Conservation (phyloP, 2,329 filamentous ascomycete genomes). For the Lecanosticta acicola region DNA sequence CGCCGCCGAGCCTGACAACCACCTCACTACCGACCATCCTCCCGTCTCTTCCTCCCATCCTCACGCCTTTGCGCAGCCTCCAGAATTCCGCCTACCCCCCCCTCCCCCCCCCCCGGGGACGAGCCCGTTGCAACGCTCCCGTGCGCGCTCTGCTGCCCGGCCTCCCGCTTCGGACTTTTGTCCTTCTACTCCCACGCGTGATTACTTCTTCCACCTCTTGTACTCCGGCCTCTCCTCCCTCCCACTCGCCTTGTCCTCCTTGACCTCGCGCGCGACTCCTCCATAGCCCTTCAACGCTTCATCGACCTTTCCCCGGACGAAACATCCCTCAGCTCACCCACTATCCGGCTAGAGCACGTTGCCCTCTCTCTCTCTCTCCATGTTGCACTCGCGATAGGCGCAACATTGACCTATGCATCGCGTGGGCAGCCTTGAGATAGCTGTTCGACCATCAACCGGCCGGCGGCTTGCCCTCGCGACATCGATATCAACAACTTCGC, state of each 20-base stretch:
- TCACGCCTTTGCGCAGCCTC: not conserved
- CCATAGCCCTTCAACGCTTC: not conserved
- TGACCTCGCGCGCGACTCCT: not conserved
- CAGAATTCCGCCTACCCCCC: not conserved
- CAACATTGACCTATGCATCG: conserved; percentile 26
- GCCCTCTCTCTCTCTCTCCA: conserved; percentile 9
- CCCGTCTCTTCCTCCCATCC: not conserved
- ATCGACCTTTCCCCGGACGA: not conserved
- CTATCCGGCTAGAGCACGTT: conserved; percentile 14
- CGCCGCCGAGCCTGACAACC: not conserved
- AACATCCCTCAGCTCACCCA: not conserved
- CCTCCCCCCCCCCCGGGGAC: not conserved
- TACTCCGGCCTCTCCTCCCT: not conserved
- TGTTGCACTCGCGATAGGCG: conserved; percentile 3
- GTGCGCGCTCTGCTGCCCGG: not conserved
- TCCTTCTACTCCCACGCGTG: not conserved
- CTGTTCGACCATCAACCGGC: conserved; percentile 27
- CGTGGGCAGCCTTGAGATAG: conserved; percentile 18
- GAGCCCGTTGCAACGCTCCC: not conserved
- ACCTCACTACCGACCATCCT: not conserved
- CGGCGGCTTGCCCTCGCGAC: conserved; percentile 20
- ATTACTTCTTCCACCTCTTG: not conserved
- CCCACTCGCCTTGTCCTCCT: not conserved
- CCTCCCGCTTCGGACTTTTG: too few species aligned
- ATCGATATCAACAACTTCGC: conserved; percentile 6